Base-by-base conservation (phyloP, 257 asterid genomes). In the Solanum virginianum region DNA sequence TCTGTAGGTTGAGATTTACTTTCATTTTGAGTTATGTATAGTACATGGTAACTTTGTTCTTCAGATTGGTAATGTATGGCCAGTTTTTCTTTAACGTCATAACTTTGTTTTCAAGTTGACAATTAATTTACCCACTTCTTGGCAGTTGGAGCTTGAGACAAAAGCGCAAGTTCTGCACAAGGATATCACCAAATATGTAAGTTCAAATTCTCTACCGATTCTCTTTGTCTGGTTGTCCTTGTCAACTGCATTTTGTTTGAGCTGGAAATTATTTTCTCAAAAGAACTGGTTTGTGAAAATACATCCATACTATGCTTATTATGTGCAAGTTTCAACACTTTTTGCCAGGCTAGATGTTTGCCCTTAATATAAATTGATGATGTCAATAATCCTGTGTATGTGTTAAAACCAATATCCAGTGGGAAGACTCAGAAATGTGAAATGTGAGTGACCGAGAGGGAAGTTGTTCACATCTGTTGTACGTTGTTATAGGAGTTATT, bases 111-210 rank as follows among this genome's bases (percentile, higher is more conserved):
- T 26, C 47, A 51, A 77, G 59, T 77, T 75, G 63, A 47, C 20
- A 77, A 51, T 51, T 51, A 26, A 77, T 26, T 77, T 51, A 26
- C 65, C 82, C 41, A 77, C 63, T 77, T 26, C 83, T 89, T 88
- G 89, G 75, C 90, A 96, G 99, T 90, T 89, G 59, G 99, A 93
- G 90, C 89, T 96, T 84, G 94, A 92, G 88, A 69, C 71, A 83
- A 94, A 93, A 94, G 95, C 98, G 68, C 89, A 87, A 84, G 87
- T 91, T 84, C 86, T 96, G 90, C 99, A 93, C 83, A 87, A 59
- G 88, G 99, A 94, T 87, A 93, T 93, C 89, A 93, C 90, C 15
- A 91, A 91, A 45, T 94, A 93, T 88, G 99, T 94, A 89, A 85
- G 98, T 80, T 53, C 53, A 47, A 57, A 77, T 77, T 77, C 82